These are phyloP conservation scores for Cladophialophora exuberans DNA, from an alignment of 2,329 filamentous ascomycete species.

Conservation along the genomic window DNA sequence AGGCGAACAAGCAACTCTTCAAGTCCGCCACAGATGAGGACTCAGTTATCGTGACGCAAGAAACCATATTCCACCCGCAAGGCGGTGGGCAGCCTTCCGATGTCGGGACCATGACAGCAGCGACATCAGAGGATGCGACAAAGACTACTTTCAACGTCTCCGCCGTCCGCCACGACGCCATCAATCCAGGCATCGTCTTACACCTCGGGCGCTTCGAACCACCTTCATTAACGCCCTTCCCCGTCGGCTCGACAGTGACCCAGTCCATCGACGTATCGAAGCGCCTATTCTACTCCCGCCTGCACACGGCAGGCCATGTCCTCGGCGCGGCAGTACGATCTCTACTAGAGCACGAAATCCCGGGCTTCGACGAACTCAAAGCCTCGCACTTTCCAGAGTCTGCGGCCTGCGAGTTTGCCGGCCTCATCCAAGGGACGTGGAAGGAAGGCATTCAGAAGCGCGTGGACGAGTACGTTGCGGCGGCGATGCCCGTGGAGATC, in stretches of 20 bases:
- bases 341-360: slow-evolving; percentile 57
- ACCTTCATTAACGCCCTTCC: slow-evolving; percentile 39
- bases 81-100: slow-evolving; percentile 76
- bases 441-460: slow-evolving; percentile 65
- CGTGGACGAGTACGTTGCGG: slow-evolving; percentile 61
- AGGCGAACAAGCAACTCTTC: slow-evolving; percentile 59
- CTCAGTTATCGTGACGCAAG: slow-evolving; percentile 63
- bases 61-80: slow-evolving; percentile 76
- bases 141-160: slow-evolving; percentile 57
- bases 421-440: slow-evolving; percentile 66
- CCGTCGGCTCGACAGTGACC: slow-evolving; percentile 49
- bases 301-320: slow-evolving; percentile 75
- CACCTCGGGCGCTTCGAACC: slow-evolving; percentile 64
- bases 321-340: slow-evolving; percentile 68
- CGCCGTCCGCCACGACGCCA: slow-evolving; percentile 60
- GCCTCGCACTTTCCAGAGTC: slow-evolving; percentile 72
- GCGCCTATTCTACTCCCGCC: slow-evolving; percentile 65
- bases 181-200: slow-evolving; percentile 59
- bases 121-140: slow-evolving; percentile 28
- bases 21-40: slow-evolving; percentile 56
- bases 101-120: slow-evolving; percentile 57
- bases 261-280: slow-evolving; percentile 66
- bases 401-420: slow-evolving; percentile 69
- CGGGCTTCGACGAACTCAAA: slow-evolving; percentile 67
- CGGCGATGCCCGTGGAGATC: slow-evolving; percentile 62